These are phyloP conservation scores for Rhizoclosmatium sp. DNA, from an alignment of 192 early-diverging fungal genomes.

Conservation along the genomic window DNA sequence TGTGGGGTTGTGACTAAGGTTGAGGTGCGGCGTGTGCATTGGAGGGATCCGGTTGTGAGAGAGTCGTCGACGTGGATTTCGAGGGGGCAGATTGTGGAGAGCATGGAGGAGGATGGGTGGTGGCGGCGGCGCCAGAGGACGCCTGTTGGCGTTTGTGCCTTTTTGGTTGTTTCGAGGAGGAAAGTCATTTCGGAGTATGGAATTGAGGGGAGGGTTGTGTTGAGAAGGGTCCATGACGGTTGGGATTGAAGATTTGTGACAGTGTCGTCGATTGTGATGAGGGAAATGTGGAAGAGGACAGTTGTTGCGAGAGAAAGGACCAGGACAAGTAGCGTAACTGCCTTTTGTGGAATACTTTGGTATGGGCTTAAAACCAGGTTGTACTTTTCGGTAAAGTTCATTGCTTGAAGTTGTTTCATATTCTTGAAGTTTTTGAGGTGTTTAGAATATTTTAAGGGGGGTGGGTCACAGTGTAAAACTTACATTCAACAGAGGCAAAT, in stretches of 20 bases:
- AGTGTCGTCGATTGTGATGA: neutral
- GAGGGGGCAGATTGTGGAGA: neutral
- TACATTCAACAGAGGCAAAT: conserved; percentile 21
- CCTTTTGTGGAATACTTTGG: neutral
- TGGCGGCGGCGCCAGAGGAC: neutral
- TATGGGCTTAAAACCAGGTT: neutral
- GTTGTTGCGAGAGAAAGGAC: neutral
- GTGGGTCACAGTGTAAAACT: neutral
- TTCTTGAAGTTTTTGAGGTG: neutral
- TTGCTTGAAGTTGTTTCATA: neutral
- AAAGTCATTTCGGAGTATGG: neutral
- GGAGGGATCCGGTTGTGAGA: neutral
- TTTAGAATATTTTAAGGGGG: neutral
- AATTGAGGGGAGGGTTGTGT: neutral
- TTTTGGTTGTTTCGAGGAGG: neutral
- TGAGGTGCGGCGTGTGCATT: neutral
- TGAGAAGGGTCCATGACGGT: neutral
- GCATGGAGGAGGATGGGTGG: neutral
- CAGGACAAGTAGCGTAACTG: neutral
- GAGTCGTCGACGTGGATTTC: neutral
- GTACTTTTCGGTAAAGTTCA: neutral
- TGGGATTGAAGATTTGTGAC: neutral
- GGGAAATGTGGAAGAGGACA: neutral
- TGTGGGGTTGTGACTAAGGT: neutral
- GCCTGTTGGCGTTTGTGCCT: neutral